Conservation (phyloP, 768 basidiomycete species). For the Porphyrellus cyaneotinctus region DNA sequence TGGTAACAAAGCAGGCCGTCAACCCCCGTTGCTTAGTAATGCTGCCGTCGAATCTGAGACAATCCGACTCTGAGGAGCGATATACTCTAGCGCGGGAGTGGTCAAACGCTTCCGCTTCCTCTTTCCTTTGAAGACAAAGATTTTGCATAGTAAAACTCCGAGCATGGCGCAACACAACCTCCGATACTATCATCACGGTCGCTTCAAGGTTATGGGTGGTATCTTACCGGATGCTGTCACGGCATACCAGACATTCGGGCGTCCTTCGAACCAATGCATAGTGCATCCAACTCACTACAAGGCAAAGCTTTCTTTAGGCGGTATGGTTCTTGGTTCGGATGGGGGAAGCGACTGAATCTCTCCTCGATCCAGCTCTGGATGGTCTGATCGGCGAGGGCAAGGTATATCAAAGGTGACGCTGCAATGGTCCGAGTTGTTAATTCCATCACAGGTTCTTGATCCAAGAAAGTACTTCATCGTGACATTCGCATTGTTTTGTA, state of each 20-base stretch:
- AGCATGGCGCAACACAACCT: conserved; percentile 25
- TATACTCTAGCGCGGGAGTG: too few relatives aligned
- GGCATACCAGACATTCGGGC: conserved; percentile 53
- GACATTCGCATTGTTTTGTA: conserved; percentile 54
- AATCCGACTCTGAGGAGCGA: too few relatives aligned
- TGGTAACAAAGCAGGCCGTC: too few relatives aligned
- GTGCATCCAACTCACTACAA: conserved; percentile 58
- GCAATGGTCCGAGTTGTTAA: too few relatives aligned
- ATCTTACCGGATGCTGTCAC: conserved; percentile 53
- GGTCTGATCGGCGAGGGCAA: conserved; percentile 50
- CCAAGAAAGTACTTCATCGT: conserved; percentile 51
- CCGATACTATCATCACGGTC: conserved; percentile 51
- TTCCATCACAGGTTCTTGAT: conserved; percentile 39
- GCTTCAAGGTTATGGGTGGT: conserved; percentile 50
- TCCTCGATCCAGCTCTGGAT: conserved; percentile 36
- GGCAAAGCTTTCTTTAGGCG: conserved; percentile 41
- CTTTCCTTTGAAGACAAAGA: too few relatives aligned
- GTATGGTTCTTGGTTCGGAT: conserved; percentile 29
- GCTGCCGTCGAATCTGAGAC: too few relatives aligned
- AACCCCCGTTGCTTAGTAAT: too few relatives aligned
- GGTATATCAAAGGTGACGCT: conserved; percentile 31
- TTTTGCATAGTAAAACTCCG: too few relatives aligned
- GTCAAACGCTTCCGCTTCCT: too few relatives aligned
- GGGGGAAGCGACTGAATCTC: background rate
- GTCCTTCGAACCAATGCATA: conserved; percentile 45